phyloP scores from a whole-genome alignment of 2,329 filamentous ascomycete species.

The Neofusicoccum sp. region DNA sequence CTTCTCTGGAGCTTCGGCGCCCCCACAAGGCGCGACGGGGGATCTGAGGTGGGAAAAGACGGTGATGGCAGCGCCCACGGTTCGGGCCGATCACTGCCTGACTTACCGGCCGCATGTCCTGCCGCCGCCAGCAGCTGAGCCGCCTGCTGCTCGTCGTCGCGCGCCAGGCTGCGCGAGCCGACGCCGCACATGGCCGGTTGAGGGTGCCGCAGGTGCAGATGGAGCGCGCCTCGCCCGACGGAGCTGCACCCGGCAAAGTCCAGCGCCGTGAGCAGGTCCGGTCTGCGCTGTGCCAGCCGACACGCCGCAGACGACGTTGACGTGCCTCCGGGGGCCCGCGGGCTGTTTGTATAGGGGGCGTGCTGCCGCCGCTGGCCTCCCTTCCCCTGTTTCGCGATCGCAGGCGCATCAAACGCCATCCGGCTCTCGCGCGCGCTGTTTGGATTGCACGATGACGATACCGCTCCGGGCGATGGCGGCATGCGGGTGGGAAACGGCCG shows the following conservation, averaged over 20 bases:
- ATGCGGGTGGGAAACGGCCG: conserved; percentile 1
- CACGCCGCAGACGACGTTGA: background rate
- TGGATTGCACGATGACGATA: conserved; percentile 20
- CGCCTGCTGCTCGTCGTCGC: background rate
- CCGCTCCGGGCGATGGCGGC: conserved; percentile 9
- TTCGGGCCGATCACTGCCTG: conserved; percentile 8
- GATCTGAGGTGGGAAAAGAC: conserved; percentile 18
- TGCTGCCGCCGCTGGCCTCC: background rate
- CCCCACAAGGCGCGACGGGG: conserved; percentile 17
- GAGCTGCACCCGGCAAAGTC: conserved; percentile 21
- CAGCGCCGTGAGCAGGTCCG: conserved; percentile 16
- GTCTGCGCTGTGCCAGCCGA: conserved; percentile 13
- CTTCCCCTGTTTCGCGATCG: conserved; percentile 5
- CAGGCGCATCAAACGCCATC: conserved; percentile 9
- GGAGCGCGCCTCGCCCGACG: conserved; percentile 17
- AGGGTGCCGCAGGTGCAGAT: background rate
- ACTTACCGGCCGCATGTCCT: background rate
- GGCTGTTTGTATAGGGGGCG: conserved; percentile 14
- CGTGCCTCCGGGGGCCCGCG: background rate
- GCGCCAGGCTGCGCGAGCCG: conserved; percentile 11
- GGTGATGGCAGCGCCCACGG: conserved; percentile 14
- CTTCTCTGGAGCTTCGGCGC: conserved; percentile 13
- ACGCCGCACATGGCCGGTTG: conserved; percentile 10
- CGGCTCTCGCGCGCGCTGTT: background rate
- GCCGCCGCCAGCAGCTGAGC: background rate